Evolutionary conservation across 2,329 filamentous ascomycete genomes (phyloP).

Genomic region (Emmonsia crescens): DNA sequence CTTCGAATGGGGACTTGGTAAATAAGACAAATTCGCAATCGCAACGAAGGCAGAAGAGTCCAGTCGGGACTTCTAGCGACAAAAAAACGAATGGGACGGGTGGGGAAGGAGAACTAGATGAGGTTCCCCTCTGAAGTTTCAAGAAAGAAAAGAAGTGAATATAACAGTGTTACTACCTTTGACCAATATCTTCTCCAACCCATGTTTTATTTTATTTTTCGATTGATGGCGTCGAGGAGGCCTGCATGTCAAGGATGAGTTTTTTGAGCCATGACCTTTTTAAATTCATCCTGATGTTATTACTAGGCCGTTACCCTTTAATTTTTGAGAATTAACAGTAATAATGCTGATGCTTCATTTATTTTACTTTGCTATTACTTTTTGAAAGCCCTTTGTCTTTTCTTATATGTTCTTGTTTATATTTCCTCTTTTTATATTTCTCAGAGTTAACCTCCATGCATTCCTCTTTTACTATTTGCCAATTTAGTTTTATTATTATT

Average conservation of each 20-base stretch:
- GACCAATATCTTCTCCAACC: not conserved
- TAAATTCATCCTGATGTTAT: not conserved
- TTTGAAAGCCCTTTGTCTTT: not conserved
- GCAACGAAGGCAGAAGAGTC: not conserved
- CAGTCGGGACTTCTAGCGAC: not conserved
- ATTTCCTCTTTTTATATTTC: not conserved
- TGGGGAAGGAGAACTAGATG: conserved; percentile 14
- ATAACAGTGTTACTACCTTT: not conserved
- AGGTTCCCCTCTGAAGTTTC: conserved; percentile 14
- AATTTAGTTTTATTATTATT: not conserved
- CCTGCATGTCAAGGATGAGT: not conserved
- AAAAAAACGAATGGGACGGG: conserved; percentile 2
- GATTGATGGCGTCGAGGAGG: not conserved
- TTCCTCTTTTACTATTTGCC: not conserved
- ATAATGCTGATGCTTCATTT: not conserved
- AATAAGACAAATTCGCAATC: not conserved
- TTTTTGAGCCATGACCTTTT: not conserved
- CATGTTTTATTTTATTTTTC: not conserved
- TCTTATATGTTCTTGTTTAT: not conserved
- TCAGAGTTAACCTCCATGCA: not conserved
- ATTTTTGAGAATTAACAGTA: not conserved
- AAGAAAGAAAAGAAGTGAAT: not conserved
- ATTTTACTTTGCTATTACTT: not conserved
- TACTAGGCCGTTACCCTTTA: not conserved
- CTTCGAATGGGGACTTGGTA: not conserved